Base-by-base conservation (phyloP, 257 asterid genomes). In the Cynanchum wilfordii region DNA sequence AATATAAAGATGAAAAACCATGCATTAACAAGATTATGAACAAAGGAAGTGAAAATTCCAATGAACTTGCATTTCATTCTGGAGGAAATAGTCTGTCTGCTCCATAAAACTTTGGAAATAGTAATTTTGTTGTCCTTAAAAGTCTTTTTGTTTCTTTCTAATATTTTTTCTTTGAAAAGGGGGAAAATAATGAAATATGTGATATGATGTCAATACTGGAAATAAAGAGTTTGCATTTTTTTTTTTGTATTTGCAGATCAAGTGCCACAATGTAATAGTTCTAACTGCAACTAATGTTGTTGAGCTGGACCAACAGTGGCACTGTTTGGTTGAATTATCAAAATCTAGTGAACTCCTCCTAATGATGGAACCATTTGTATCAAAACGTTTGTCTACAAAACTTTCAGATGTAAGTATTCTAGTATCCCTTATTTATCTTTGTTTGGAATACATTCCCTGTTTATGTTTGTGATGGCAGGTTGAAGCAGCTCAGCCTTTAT, bases 261-360 rank as follows among this genome's bases (percentile, higher is more conserved):
- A 92, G 84, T 92, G 98, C 86, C 83, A 84, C 75, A 92, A 92
- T 76, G 94, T 92, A 70, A 84, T 90, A 36, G 79, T 89, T 78
- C 91, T 92, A 73, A 84, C 88, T 42, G 90, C 97, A 38, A 85
- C 96, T 38, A 90, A 86, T 81, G 84, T 76, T 76, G 77, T 83
- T 65, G 97, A 92, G 87, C 81, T 90, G 78, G 91, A 92, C 58
- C 67, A 33, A 36, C 95, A 90, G 78, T 90, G 95, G 98, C 80
- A 83, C 55, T 90, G 97, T 76, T 82, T 90, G 77, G 75, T 85
- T 67, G 90, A 86, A 60, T 72, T 86, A 82, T 82, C 82, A 75
- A 66, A 74, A 68, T 79, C 91, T 73, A 75, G 54, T 76, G 83
- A 82, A 33, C 82, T 81, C 67, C 82, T 88, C 25, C 81, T 47